These are phyloP conservation scores for Aspergillus luchuensis DNA, from an alignment of 2,329 filamentous ascomycete genomes.

Conservation along the genomic window DNA sequence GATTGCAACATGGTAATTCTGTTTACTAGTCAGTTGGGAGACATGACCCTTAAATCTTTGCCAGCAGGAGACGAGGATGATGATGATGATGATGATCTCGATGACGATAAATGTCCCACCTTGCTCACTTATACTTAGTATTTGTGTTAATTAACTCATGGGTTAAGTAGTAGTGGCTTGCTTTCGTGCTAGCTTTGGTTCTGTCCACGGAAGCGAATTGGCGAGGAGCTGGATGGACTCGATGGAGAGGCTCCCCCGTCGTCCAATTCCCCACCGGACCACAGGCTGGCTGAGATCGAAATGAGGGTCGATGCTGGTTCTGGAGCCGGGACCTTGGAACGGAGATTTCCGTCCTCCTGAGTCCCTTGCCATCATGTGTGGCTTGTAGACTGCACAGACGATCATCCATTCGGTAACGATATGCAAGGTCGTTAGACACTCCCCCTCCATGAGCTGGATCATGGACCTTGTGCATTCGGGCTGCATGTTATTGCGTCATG, in stretches of 20 bases:
- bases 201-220: background rate
- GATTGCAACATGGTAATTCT: background rate
- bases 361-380: background rate
- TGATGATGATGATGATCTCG: background rate
- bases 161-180: background rate
- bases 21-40: background rate
- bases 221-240: background rate
- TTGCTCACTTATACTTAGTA: background rate
- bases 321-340: background rate
- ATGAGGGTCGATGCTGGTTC: constrained; percentile 7
- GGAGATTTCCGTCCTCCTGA: background rate
- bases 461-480: background rate
- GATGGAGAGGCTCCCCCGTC: background rate
- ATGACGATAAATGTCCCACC: background rate
- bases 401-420: background rate
- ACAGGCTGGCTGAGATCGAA: constrained; percentile 2
- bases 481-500: background rate
- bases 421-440: background rate
- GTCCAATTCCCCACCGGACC: constrained; percentile 3
- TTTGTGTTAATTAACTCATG: background rate
- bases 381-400: background rate
- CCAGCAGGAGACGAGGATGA: no score
- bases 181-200: background rate
- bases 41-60: background rate
- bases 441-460: background rate